phyloP scores from a whole-genome alignment of 441 rosid genomes.

The Gossypium armourianum region DNA sequence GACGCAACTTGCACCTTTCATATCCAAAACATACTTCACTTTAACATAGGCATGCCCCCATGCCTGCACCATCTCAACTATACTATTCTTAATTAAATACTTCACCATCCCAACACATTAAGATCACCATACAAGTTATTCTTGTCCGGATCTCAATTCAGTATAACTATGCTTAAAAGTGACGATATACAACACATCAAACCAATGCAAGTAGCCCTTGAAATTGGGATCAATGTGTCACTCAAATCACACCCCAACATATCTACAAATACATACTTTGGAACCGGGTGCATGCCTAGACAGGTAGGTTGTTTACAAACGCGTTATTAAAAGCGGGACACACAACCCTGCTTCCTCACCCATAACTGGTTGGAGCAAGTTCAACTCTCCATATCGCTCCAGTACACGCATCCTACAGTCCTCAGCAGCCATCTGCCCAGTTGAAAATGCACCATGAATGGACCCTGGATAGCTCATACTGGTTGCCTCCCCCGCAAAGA shows the following conservation, averaged over 20 bases:
- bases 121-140: background rate
- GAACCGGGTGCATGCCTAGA: background rate
- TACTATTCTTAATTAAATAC: background rate
- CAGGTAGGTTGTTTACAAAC: slow-evolving; percentile 30
- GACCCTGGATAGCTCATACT: slow-evolving; percentile 71
- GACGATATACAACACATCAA: slow-evolving; percentile 4
- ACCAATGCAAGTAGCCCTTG: background rate
- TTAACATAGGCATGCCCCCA: background rate
- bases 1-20: background rate
- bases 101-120: background rate
- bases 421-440: slow-evolving; percentile 77
- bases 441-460: slow-evolving; percentile 82
- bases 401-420: slow-evolving; percentile 88
- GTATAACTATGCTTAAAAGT: background rate
- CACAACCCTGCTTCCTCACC: slow-evolving; percentile 55
- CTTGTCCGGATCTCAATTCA: background rate
- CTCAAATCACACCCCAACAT: slow-evolving; percentile 10
- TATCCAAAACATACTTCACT: background rate
- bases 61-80: background rate
- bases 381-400: slow-evolving; percentile 68
- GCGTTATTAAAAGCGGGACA: slow-evolving; percentile 71
- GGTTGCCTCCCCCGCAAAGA: slow-evolving; percentile 96
- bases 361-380: slow-evolving; percentile 63
- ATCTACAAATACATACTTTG: background rate
- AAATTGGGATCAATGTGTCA: slow-evolving; percentile 12